These are phyloP conservation scores for Dipteronia dyeriana DNA, from an alignment of 345 rosid species.

Conservation along the genomic window DNA sequence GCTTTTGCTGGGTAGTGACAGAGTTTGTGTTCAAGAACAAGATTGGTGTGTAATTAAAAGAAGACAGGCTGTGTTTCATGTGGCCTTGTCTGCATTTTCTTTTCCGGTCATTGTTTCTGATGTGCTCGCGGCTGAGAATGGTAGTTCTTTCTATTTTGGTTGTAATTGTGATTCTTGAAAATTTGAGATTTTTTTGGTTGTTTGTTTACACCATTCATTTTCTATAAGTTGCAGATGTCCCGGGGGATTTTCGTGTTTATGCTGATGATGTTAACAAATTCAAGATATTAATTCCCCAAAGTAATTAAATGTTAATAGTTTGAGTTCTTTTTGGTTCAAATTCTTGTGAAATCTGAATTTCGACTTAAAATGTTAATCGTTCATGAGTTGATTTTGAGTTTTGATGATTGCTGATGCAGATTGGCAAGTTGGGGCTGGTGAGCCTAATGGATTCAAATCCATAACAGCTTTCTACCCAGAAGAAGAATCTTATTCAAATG, in stretches of 20 bases:
- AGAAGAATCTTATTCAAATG: conserved; percentile 58
- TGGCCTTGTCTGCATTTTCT: conserved; percentile 47
- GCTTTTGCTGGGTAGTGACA: not conserved
- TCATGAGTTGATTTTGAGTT: not conserved
- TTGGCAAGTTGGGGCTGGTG: conserved; percentile 77
- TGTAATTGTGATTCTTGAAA: not conserved
- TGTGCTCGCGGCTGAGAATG: conserved; percentile 51
- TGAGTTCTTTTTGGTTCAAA: not conserved
- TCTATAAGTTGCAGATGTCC: conserved; percentile 25
- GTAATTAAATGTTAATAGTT: conserved; percentile 27
- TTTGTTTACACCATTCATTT: not conserved
- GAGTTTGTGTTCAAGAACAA: conserved; percentile 13
- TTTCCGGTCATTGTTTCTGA: conserved; percentile 41
- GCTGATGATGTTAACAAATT: conserved; percentile 80
- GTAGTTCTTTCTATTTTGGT: conserved; percentile 10
- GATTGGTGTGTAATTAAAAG: conserved; percentile 37
- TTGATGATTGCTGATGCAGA: conserved; percentile 40
- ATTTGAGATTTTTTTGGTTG: not conserved
- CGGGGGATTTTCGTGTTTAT: conserved; percentile 54
- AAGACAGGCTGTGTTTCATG: conserved; percentile 55
- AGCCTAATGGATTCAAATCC: conserved; percentile 74
- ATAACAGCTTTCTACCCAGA: conserved; percentile 84
- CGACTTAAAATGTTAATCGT: too few species aligned
- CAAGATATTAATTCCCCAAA: conserved; percentile 78
- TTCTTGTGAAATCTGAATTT: not conserved